phyloP scores from a whole-genome alignment of 176 grass and related monocot species.

The Puya raimondii region DNA sequence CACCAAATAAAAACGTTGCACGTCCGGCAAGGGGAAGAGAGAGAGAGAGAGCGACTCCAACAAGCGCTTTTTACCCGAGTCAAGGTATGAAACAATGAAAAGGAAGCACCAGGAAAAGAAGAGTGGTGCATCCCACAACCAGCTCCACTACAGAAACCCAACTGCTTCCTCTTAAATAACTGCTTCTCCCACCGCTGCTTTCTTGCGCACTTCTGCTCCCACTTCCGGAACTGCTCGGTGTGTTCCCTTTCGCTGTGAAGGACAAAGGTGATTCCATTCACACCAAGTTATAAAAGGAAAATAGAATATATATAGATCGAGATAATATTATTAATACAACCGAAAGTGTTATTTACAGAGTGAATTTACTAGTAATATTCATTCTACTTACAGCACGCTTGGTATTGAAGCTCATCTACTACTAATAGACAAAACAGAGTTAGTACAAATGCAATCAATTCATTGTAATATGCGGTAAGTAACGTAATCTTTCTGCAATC shows the following conservation, averaged over 20 bases:
- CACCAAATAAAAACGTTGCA: too few species aligned
- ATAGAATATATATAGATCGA: neutral
- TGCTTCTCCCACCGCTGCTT: neutral
- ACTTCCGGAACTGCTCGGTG: neutral
- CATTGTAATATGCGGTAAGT: too few species aligned
- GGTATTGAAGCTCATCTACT: too few species aligned
- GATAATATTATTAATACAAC: neutral
- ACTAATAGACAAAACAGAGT: too few species aligned
- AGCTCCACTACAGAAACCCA: neutral
- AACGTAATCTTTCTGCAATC: too few species aligned
- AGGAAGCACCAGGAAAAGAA: neutral
- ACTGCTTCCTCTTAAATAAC: neutral
- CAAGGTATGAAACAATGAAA: neutral
- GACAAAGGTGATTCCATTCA: neutral
- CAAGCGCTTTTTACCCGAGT: too few species aligned
- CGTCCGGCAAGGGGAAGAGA: too few species aligned
- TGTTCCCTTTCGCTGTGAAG: neutral
- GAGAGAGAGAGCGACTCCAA: too few species aligned
- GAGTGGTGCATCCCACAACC: neutral
- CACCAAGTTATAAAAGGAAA: neutral
- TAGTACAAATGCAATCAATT: too few species aligned
- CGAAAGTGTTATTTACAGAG: too few species aligned
- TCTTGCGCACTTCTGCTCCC: neutral
- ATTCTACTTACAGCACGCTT: too few species aligned
- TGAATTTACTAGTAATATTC: too few species aligned